These are phyloP conservation scores for Parathielavia appendiculata DNA, from an alignment of 495 filamentous ascomycete species.

Conservation along the genomic window DNA sequence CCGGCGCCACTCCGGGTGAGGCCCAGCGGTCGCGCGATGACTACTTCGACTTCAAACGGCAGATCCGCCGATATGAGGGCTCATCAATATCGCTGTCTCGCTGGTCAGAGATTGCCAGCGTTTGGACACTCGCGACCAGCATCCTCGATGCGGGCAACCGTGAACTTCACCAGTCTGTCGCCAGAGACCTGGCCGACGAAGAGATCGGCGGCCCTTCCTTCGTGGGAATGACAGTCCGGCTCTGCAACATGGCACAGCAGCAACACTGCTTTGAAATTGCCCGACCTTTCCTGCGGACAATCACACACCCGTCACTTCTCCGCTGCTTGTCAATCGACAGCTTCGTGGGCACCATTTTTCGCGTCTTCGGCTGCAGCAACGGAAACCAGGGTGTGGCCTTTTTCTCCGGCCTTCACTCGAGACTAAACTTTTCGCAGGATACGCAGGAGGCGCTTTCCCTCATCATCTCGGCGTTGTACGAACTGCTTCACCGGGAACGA, in stretches of 20 bases:
- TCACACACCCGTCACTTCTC: conserved; percentile 14
- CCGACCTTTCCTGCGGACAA: not conserved
- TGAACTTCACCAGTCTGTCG: conserved; percentile 8
- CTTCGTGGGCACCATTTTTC: conserved; percentile 14
- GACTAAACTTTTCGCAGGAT: not conserved
- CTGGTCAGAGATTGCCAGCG: too few relatives aligned
- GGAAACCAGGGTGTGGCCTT: conserved; percentile 9
- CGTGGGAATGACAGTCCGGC: not conserved
- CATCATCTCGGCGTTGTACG: not conserved
- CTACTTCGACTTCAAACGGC: conserved; percentile 13
- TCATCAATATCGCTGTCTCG: not conserved
- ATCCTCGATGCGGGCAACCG: not conserved
- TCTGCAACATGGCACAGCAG: not conserved
- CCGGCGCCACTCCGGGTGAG: not conserved
- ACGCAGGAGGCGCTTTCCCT: not conserved
- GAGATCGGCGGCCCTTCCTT: not conserved
- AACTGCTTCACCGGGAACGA: conserved; percentile 14
- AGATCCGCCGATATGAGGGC: not conserved
- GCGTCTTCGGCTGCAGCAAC: conserved; percentile 7
- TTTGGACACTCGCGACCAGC: conserved; percentile 1
- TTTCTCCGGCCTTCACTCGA: not conserved
- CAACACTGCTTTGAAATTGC: not conserved
- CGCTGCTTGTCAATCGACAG: conserved; percentile 12
- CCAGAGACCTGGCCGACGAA: conserved; percentile 17
- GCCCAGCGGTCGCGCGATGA: not conserved